Conservation (phyloP, 805 yeast species). For the Lipomyces chichibuensis region DNA sequence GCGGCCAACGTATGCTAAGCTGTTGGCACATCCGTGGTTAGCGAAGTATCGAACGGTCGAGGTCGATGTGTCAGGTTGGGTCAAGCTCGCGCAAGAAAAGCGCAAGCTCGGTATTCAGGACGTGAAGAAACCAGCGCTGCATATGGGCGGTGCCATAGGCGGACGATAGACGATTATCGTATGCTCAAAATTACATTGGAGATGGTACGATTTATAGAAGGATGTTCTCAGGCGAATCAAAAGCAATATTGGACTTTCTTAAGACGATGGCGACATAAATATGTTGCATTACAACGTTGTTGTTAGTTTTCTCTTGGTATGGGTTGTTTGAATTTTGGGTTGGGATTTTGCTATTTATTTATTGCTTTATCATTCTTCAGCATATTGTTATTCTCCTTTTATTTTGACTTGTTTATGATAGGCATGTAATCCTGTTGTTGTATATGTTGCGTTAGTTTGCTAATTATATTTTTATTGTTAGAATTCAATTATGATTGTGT, state of each 20-base stretch:
- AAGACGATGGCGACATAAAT: background rate
- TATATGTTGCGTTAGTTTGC: background rate
- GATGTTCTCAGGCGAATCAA: background rate
- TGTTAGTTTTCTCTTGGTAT: background rate
- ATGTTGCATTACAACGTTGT: background rate
- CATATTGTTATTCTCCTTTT: background rate
- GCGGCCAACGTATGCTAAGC: conserved; percentile 77
- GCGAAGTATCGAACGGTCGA: conserved; percentile 52
- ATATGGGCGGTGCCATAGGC: conserved; percentile 25
- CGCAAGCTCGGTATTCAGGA: background rate
- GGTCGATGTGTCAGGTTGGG: conserved; percentile 48
- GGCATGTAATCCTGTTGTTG: background rate
- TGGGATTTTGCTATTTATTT: background rate
- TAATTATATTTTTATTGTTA: no score
- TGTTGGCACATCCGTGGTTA: conserved; percentile 86
- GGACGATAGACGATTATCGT: background rate
- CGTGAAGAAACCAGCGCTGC: conserved; percentile 27
- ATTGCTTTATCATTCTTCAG: background rate
- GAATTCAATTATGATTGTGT: no score
- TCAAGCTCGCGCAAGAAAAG: conserved; percentile 31
- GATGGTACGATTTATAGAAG: background rate
- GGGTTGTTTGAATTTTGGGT: background rate
- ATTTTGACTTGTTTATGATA: background rate
- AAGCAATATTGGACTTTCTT: background rate
- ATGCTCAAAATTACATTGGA: background rate